phyloP scores from a whole-genome alignment of 768 basidiomycete genomes.

The Dendrothele bispora region DNA sequence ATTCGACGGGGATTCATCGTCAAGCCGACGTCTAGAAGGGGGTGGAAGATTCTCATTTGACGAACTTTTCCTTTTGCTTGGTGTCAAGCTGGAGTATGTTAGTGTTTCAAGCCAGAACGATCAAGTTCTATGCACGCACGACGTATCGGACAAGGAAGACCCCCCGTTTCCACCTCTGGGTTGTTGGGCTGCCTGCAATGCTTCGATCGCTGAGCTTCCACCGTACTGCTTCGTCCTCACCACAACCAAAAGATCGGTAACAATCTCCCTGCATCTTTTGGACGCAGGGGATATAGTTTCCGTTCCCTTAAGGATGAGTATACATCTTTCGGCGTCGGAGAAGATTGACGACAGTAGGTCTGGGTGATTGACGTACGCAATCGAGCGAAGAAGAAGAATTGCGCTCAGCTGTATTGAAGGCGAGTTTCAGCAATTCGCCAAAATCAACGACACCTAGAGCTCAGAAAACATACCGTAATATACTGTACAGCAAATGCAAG shows the following conservation, averaged over 20 bases:
- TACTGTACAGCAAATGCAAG: conserved; percentile 19
- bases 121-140: neutral
- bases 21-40: conserved; percentile 7
- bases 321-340: conserved; percentile 15
- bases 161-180: neutral
- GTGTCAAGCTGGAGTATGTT: neutral
- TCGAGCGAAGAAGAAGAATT: conserved; percentile 16
- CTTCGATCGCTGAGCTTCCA: conserved; percentile 14
- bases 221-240: conserved; percentile 14
- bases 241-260: conserved; percentile 15
- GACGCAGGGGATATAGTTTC: conserved; percentile 15
- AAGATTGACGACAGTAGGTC: conserved; percentile 14
- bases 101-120: neutral
- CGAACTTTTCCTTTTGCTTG: conserved; percentile 6
- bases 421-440: neutral
- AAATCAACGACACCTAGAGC: neutral
- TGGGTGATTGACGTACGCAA: conserved; percentile 14
- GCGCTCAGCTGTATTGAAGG: conserved; percentile 10
- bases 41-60: neutral
- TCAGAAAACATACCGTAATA: conserved; percentile 14
- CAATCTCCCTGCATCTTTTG: conserved; percentile 15
- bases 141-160: neutral
- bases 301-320: conserved; percentile 14
- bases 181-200: conserved; percentile 12
- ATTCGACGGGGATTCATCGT: conserved; percentile 1